Evolutionary conservation across 2,329 filamentous ascomycete species (phyloP).

Genomic region (Hymenoscyphus repandus): DNA sequence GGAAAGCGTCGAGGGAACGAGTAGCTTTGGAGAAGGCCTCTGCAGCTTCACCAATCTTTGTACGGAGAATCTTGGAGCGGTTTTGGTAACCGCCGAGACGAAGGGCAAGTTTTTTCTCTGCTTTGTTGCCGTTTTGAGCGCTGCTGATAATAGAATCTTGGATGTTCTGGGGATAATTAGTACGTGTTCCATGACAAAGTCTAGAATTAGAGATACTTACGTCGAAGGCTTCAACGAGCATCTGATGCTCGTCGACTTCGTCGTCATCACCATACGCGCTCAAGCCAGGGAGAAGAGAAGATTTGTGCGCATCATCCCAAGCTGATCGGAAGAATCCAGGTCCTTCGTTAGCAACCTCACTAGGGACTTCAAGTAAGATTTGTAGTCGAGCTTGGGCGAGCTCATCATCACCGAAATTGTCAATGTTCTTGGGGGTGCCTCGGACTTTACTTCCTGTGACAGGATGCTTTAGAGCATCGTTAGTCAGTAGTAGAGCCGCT

Average conservation of each 20-base stretch:
- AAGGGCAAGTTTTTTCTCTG: constrained; percentile 88
- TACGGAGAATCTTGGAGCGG: constrained; percentile 71
- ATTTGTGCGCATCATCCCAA: constrained; percentile 49
- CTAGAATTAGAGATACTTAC: constrained; percentile 40
- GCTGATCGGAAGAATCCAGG: constrained; percentile 46
- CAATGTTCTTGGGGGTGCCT: constrained; percentile 54
- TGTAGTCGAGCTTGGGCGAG: constrained; percentile 72
- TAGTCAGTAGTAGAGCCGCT: constrained; percentile 71
- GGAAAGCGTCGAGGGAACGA: constrained; percentile 67
- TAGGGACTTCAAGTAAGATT: constrained; percentile 47
- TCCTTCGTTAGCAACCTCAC: constrained; percentile 44
- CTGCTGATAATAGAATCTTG: constrained; percentile 68
- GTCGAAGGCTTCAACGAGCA: constrained; percentile 59
- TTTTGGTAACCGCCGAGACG: constrained; percentile 88
- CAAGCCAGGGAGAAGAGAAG: constrained; percentile 67
- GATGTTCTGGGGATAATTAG: constrained; percentile 46
- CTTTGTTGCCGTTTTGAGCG: constrained; percentile 76
- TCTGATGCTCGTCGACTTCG: constrained; percentile 40
- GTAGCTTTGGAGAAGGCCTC: constrained; percentile 69
- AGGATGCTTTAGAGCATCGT: constrained; percentile 73
- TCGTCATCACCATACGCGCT: constrained; percentile 69
- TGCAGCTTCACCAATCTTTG: constrained; percentile 73
- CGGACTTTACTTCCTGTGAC: constrained; percentile 62
- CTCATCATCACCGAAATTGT: constrained; percentile 62
- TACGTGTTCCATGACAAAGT: constrained; percentile 2